Percentiles rank a stretch among this genome's conserved stretches.
These are phyloP conservation scores for Wickerhamomyces strasburgensis DNA, from an alignment of 805 yeast species.

Conservation along the genomic window DNA sequence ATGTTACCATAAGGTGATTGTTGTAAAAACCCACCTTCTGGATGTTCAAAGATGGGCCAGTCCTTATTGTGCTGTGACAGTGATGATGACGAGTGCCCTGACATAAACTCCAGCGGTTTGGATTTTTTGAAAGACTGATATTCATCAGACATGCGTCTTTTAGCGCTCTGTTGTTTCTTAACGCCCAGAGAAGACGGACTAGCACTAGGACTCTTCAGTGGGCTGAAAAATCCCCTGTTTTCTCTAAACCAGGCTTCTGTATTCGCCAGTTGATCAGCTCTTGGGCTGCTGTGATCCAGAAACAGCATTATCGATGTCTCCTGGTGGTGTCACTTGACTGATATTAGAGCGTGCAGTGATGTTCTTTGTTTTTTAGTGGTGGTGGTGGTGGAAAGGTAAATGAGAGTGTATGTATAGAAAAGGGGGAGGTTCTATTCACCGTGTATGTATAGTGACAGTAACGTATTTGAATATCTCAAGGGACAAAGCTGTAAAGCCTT, in stretches of 20 bases:
- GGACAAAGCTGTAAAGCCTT: no score
- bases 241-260: conserved; percentile 15
- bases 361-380: no score
- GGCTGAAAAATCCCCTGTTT: conserved; percentile 14
- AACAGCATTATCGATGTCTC: conserved; percentile 11
- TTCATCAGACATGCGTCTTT: conserved; percentile 34
- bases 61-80: conserved; percentile 2
- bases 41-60: conserved; percentile 23
- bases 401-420: no score
- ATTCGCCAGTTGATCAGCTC: conserved; percentile 10
- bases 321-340: no score
- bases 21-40: conserved; percentile 21
- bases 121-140: conserved; percentile 28
- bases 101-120: background rate
- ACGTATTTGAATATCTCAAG: no score
- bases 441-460: no score
- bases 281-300: conserved; percentile 16
- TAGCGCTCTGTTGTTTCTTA: conserved; percentile 13
- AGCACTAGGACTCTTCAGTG: background rate
- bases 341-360: no score
- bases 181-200: background rate
- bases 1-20: conserved; percentile 25
- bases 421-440: no score
- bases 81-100: background rate
- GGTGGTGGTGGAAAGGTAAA: no score